Evolutionary conservation across 768 basidiomycete genomes (phyloP).

Genomic region (Fomitopsis pulvina): DNA sequence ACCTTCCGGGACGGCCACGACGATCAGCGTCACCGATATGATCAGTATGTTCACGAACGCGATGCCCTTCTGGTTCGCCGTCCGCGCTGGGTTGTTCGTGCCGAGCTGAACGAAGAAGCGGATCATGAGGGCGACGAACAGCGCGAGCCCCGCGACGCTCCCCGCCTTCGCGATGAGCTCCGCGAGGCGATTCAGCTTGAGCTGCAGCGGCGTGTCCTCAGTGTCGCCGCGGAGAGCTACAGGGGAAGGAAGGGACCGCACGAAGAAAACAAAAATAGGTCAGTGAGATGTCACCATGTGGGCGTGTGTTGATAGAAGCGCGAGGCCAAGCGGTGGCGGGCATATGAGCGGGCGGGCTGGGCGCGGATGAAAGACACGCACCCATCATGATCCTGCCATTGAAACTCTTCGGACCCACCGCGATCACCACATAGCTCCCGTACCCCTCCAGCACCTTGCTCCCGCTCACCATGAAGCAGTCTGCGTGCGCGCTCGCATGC

Average conservation of each 20-base stretch:
- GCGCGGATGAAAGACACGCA: constrained; percentile 34
- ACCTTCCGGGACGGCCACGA: constrained; percentile 86
- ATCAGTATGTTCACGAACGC: constrained; percentile 91
- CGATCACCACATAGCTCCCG: constrained; percentile 86
- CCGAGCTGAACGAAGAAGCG: constrained; percentile 90
- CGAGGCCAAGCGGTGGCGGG: neutral
- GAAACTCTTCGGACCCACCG: constrained; percentile 89
- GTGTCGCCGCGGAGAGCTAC: constrained; percentile 79
- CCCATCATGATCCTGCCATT: constrained; percentile 98
- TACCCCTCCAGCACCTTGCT: constrained; percentile 93
- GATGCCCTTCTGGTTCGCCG: constrained; percentile 78
- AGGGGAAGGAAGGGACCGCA: too few relatives aligned
- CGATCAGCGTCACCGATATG: constrained; percentile 88
- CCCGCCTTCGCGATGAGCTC: constrained; percentile 94
- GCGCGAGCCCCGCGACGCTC: constrained; percentile 67
- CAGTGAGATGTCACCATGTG: neutral
- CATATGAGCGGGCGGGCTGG: neutral
- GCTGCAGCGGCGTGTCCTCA: constrained; percentile 88
- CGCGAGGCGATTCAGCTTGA: constrained; percentile 91
- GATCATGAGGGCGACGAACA: constrained; percentile 86
- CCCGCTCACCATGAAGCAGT: constrained; percentile 90
- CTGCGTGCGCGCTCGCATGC: constrained; percentile 30
- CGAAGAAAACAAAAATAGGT: neutral
- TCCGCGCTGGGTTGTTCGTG: constrained; percentile 50
- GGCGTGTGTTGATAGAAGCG: neutral